Base-by-base conservation (phyloP, 495 filamentous ascomycete genomes). In the Podospora comata region DNA sequence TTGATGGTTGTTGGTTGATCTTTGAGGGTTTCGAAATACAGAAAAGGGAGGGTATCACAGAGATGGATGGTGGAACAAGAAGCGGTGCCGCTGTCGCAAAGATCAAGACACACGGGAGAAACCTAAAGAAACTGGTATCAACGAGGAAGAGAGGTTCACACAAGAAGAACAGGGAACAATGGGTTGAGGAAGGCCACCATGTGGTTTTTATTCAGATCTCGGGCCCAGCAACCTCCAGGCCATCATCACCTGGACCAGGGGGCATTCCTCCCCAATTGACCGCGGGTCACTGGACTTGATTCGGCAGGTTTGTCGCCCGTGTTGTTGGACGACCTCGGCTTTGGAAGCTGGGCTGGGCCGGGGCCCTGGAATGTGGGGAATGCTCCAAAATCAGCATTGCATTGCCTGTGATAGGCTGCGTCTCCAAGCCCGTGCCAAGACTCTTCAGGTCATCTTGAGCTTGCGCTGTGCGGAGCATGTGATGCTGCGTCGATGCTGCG, bases 291-390 rank as follows among this genome's bases (percentile, higher is more conserved):
- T 48, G 44, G 62, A 30, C 62, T 67, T 60, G 66, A 59, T 68
- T 71, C 62, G 69, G 65, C 69, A 32, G 30, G 30, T 48, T 23
- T 15, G 39, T 48, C 0, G 39, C 65, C 48, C 28, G 13, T 28
- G 58, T 23, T 26, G 27, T 32, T 48, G 30, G 67, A 54, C 44
- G 59, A 68, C 70, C 70, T 72, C 72, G 72, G 72, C 68, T 74
- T 65, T 59, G 64, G 70, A 61, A 64, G 19, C 70, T 65, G 68
- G 70, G 68, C 61, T 58, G 54, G 26, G 60, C 58, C 65, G 55
- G 55, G n/a, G 55, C 18, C 23, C 23, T 19, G 55, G 55, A 58
- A 58, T 58, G 56, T 74, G 72, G 71, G 70, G 72, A 61, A 44
- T 11, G 4, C 53, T 20, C 64, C 60, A 66, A 60, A 27, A 54